Base-by-base conservation (phyloP, 768 basidiomycete species). In the Sporobolomyces phaffii region DNA sequence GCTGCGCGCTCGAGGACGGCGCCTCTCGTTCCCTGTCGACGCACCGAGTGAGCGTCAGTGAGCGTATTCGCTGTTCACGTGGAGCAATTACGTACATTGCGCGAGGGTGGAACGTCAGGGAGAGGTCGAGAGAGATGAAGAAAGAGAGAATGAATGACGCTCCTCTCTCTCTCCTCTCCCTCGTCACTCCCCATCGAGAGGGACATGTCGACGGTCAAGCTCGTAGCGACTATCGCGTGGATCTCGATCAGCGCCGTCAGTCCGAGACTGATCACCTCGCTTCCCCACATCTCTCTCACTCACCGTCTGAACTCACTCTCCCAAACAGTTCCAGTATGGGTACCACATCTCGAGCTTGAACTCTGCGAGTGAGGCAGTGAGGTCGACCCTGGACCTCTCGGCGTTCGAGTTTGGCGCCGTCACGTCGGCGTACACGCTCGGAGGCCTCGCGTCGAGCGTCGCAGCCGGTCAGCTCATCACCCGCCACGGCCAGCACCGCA, bases 331-430 rank as follows among this genome's bases (percentile, higher is more conserved):
- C 29, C 60, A 89, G 84, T 90, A 90, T 79, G 92, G 91, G n/a
- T 96, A 88, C 77, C 90, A 94, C 77, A 89, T 91, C 45, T 89
- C 91, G 2, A 87, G 87, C 20, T 83, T 97, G 65, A 97, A 97
- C 77, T 91, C 92, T 76, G 86, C 93, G 29, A 86, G 90, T 75
- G 83, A 82, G 7, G 62, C 68, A 6, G 34, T 66, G 45, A 31
- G 47, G 34, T 53, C 3, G 81, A 84, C 40, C 7, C 94, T 92
- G 79, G 86, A 94, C 36, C 83, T 83, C 8, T 88, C 96, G 85
- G 84, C 84, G 36, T 80, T 84, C 48, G 81, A 82, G 1, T 97
- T 93, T 78, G 89, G 91, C 24, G 76, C 87, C 48, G 84, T 96
- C 38, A 97, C 93, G 0, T 82, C 91, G 33, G 78, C 89, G 31